Conservation (phyloP, 208 protist genomes). For the Trichomonas gallinae region DNA sequence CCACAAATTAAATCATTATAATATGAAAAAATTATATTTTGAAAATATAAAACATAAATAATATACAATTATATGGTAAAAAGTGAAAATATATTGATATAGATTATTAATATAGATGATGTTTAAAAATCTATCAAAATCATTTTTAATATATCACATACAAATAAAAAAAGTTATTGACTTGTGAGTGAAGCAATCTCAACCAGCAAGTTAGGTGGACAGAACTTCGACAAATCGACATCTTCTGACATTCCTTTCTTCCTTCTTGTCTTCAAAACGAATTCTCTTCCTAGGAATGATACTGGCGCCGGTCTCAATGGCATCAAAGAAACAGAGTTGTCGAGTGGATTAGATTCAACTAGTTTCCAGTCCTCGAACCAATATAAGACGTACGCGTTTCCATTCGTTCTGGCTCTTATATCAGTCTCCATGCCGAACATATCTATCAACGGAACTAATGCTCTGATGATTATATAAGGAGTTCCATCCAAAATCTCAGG, state of each 20-base stretch:
- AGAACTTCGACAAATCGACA: slow-evolving; percentile 63
- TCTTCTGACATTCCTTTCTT: slow-evolving; percentile 65
- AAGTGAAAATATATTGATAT: no score
- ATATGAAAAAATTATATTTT: no score
- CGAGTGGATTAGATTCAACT: slow-evolving; percentile 92
- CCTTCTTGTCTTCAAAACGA: slow-evolving; percentile 79
- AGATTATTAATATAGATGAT: no score
- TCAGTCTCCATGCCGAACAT: slow-evolving; percentile 98
- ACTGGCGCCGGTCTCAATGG: slow-evolving; percentile 77
- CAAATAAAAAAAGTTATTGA: not conserved
- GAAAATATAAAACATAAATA: no score
- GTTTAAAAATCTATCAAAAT: no score
- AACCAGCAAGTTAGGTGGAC: slow-evolving; percentile 58
- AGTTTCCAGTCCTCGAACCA: slow-evolving; percentile 84
- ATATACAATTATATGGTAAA: no score
- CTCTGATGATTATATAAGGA: slow-evolving; percentile 70
- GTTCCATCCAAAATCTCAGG: slow-evolving; percentile 81
- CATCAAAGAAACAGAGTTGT: slow-evolving; percentile 71
- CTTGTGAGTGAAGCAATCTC: slow-evolving; percentile 37
- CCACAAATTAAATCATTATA: no score
- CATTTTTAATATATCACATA: no score
- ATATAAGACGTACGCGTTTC: slow-evolving; percentile 62
- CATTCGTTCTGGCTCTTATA: slow-evolving; percentile 70
- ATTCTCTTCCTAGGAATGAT: slow-evolving; percentile 85
- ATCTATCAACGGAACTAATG: slow-evolving; percentile 84